Conservation (phyloP, 2,329 filamentous ascomycete species). For the Thelonectria olida region DNA sequence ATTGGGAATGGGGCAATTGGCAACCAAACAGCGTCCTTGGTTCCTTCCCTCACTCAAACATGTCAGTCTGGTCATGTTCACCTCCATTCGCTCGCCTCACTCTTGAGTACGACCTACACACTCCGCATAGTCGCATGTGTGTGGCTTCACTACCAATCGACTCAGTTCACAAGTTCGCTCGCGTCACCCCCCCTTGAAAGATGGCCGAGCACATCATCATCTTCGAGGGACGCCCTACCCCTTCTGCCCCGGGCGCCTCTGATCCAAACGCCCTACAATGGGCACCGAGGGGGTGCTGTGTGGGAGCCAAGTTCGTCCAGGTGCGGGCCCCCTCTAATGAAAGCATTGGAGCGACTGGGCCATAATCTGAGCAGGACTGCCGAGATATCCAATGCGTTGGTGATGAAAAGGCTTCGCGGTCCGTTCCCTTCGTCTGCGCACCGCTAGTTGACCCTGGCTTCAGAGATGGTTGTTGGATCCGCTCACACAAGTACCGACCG, state of each 20-base stretch:
- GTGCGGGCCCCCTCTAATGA: neutral
- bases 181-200: too few species aligned
- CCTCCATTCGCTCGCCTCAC: too few species aligned
- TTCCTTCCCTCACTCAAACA: too few species aligned
- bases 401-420: neutral
- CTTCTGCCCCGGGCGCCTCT: neutral
- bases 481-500: neutral
- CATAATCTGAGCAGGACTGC: neutral
- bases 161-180: too few species aligned
- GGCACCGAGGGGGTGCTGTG: neutral
- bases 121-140: too few species aligned
- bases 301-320: neutral
- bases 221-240: too few species aligned
- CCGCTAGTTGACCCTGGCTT: neutral
- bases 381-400: neutral
- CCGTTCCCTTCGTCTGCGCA: neutral
- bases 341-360: neutral
- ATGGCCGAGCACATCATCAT: too few species aligned
- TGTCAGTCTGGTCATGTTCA: too few species aligned
- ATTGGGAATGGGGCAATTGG: too few species aligned
- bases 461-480: neutral
- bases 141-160: too few species aligned
- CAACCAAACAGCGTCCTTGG: too few species aligned
- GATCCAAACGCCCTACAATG: neutral
- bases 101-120: too few species aligned